Conservation (phyloP, 352 stramenopile genomes). For the Globisporangium uncinulatum region DNA sequence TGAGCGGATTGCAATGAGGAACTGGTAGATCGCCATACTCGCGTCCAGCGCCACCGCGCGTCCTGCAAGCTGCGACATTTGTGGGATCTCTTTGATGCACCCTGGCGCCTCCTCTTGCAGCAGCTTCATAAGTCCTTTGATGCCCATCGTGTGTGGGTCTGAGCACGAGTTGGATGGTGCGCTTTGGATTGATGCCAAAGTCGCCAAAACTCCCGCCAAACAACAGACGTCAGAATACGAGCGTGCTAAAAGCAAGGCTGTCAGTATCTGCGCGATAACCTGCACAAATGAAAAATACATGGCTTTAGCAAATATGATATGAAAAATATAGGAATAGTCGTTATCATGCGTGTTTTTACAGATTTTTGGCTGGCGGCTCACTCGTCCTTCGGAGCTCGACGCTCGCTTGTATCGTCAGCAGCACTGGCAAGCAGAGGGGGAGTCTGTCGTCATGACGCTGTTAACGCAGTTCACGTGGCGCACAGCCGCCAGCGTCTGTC, state of each 20-base stretch:
- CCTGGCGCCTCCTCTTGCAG: conserved; percentile 96
- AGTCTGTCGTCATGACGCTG: background rate
- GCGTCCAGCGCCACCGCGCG: conserved; percentile 98
- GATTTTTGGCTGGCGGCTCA: no score
- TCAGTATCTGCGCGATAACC: no score
- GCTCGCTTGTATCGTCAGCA: background rate
- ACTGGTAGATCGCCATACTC: conserved; percentile 99
- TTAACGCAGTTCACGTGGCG: background rate
- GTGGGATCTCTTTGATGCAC: conserved; percentile 93
- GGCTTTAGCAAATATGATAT: no score
- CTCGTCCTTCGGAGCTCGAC: conserved; percentile 1
- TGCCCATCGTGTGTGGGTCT: conserved; percentile 86
- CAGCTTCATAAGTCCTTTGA: conserved; percentile 99
- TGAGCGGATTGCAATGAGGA: conserved; percentile 90
- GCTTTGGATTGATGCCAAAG: background rate
- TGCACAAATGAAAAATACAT: no score
- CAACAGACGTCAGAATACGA: no score
- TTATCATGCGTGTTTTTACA: no score
- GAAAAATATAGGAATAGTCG: no score
- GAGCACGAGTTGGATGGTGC: background rate
- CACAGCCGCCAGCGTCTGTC: background rate
- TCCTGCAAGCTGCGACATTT: conserved; percentile 93
- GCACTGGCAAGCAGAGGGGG: background rate
- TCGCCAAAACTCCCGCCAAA: no score
- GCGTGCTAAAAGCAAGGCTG: no score